Conservation (phyloP, 345 rosid species). For the Gossypium mustelinum region DNA sequence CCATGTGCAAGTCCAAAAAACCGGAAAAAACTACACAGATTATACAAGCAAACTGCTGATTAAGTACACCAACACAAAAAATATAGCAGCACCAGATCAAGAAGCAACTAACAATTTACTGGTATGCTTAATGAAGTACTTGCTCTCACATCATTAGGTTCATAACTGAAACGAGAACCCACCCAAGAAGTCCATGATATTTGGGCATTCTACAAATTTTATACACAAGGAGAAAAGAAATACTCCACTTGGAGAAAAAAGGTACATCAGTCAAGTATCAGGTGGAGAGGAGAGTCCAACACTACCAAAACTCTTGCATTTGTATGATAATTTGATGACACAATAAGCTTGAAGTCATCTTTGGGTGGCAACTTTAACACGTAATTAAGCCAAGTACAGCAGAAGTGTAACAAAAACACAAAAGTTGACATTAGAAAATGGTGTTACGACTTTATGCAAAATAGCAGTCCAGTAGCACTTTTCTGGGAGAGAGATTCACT, state of each 20-base stretch:
- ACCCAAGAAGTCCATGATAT: not conserved
- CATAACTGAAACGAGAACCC: not conserved
- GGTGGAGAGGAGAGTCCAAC: no score
- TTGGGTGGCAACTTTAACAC: not conserved
- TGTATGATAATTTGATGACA: not conserved
- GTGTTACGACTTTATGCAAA: not conserved
- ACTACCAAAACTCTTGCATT: not conserved
- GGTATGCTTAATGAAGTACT: not conserved
- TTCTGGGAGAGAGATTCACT: not conserved
- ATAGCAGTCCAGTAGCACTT: not conserved
- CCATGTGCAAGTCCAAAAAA: not conserved
- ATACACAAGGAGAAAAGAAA: not conserved
- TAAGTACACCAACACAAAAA: not conserved
- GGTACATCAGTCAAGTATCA: not conserved
- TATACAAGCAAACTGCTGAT: not conserved
- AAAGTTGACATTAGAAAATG: not conserved
- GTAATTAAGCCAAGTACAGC: not conserved
- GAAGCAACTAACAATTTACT: not conserved
- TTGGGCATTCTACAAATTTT: not conserved
- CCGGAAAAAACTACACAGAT: not conserved
- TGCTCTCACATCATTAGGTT: conserved; percentile 7
- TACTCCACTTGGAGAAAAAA: not conserved
- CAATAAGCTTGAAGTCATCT: not conserved
- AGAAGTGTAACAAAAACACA: not conserved
- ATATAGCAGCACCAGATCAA: not conserved